phyloP scores from a whole-genome alignment of 129 eudicot species.

The Chrysanthemum seticuspe region DNA sequence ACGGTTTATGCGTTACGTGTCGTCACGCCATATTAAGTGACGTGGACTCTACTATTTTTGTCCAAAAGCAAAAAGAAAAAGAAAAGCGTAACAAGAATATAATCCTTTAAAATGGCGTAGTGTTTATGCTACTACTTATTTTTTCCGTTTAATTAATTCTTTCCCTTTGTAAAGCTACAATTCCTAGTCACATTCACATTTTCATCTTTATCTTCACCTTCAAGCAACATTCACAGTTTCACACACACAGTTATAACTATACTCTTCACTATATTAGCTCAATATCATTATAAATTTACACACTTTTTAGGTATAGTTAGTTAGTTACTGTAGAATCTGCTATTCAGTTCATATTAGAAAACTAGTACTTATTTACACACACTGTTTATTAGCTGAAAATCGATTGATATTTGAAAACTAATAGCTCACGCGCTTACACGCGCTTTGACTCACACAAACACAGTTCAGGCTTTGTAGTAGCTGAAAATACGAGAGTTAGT shows the following conservation, averaged over 20 bases:
- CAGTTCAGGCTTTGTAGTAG: too few species aligned
- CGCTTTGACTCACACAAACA: too few species aligned
- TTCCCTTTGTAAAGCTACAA: too few species aligned
- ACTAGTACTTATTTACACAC: too few species aligned
- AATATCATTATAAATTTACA: neutral
- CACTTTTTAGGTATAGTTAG: too few species aligned
- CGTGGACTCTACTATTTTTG: slow-evolving; percentile 17
- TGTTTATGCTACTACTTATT: slow-evolving; percentile 20
- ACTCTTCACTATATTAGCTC: neutral
- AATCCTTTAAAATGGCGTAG: slow-evolving; percentile 24
- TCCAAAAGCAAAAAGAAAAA: slow-evolving; percentile 30
- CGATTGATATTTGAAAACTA: slow-evolving; percentile 1
- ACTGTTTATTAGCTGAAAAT: too few species aligned
- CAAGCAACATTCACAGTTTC: neutral
- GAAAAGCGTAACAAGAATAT: slow-evolving; percentile 13
- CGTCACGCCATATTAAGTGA: neutral
- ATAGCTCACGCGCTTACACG: too few species aligned
- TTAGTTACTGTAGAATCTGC: too few species aligned
- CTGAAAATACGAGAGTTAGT: too few species aligned
- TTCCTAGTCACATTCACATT: slow-evolving; percentile 6
- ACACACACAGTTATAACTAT: too few species aligned
- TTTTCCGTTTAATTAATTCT: slow-evolving; percentile 6
- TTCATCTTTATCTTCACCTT: slow-evolving; percentile 14
- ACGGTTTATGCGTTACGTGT: slow-evolving; percentile 13
- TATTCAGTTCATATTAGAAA: too few species aligned